Evolutionary conservation across 139 green algal species (phyloP), one percentile per base, ranked within the genome.

Genomic region (Yamagishiella unicocca): DNA sequence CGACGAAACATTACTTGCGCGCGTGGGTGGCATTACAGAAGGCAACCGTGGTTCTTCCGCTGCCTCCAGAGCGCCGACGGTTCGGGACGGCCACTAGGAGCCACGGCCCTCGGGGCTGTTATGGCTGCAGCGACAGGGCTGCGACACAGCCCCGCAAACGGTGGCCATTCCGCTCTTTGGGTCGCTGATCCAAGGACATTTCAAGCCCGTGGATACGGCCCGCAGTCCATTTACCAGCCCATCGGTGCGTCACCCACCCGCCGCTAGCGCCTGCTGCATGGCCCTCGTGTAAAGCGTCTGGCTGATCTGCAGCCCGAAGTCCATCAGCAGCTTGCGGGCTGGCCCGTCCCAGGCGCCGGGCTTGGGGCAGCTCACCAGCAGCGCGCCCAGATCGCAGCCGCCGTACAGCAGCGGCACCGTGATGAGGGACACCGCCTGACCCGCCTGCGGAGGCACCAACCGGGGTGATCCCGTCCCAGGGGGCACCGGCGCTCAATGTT

Each of bases 231-330:
- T n/a, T n/a, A n/a, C n/a, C n/a, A n/a, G n/a, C n/a, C n/a, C n/a
- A n/a, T n/a, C n/a, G n/a, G n/a, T n/a, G n/a, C n/a, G n/a, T n/a
- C 19, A 8, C 64, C 8, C 29, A 75, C 67, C 67, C 21, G 70
- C 70, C 2, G 66, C 66, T 38, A 86, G 71, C 64, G 84, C 58
- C 66, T 86, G 54, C 77, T 82, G 84, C 19, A 33, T 71, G 14
- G 50, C 50, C 9, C 76, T 7, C 4, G 50, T 67, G 50, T 72
- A 83, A 4, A 83, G 50, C 46, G 76, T 53, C 70, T 78, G 70
- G 24, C 40, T 58, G 70, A 78, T 58, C 70, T 78, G 70, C 24
- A 78, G 38, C 31, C 70, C 70, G 0, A 78, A 58, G 70, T 78
- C 70, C 40, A 78, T 78, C 7, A 78, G 70, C 70, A 78, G 40